Evolutionary conservation across 805 yeast species (phyloP), one percentile per base, ranked within the genome.

Genomic region (Cyberlindnera bimundalis): DNA sequence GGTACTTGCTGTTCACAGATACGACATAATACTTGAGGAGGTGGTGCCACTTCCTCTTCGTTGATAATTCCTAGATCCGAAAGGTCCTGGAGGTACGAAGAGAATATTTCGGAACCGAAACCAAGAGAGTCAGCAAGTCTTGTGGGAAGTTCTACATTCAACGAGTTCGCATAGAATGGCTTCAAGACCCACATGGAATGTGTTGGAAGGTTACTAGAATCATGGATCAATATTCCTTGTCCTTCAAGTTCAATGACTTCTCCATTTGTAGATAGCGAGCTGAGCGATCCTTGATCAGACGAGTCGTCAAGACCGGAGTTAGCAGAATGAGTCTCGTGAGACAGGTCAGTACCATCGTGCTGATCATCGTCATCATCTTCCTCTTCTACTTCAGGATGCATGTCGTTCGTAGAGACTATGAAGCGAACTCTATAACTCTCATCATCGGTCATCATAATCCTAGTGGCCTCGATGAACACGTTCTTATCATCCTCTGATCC

Each of bases 171-270:
- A 28, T 81, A 82, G 61, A 81, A 83, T 3, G 95, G 95, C 52
- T 85, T 82, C 6, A 93, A 71, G 4, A 91, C 79, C 98, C 98
- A 91, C 85, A 93, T 85, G 1, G 96, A 80, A 60, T 88, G 95
- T 0, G 83, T 70, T 1, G 91, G 90, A 27, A 73, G 58, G 13
- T 73, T 68, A 0, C 79, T 70, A 3, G 70, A 60, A 55, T 82
- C 84, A 48, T 79, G 84, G 8, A 93, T 81, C 16, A 91, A 61
- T 9, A 93, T 82, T 3, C 99, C 99, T 56, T 91, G 97, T 1
- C 96, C 98, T 60, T 91, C 98, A 29, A 90, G 66, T 50, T 86
- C 91, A 8, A 81, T 74, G 13, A 74, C 64, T 9, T 73, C 78
- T 6, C 83, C 84, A 52, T 79, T 78, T 15, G 81, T 79, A 0